phyloP scores from a whole-genome alignment of 2,329 filamentous ascomycete genomes.

The Stachybotrys chartarum region DNA sequence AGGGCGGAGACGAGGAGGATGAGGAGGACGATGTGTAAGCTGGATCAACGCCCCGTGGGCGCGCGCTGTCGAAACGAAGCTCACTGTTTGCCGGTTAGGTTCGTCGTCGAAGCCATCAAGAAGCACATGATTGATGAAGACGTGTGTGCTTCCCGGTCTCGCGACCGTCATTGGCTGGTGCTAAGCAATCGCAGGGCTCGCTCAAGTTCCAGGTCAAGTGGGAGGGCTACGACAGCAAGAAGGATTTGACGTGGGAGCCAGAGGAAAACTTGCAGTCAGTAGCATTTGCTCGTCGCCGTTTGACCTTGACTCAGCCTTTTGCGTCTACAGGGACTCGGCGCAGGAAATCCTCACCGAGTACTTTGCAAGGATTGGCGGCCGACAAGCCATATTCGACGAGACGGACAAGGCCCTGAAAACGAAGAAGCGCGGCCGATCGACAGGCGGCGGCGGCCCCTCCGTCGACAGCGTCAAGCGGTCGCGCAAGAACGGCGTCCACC shows the following conservation, averaged over 20 bases:
- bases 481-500: slow-evolving; percentile 42
- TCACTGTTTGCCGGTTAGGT: slow-evolving; percentile 38
- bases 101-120: slow-evolving; percentile 67
- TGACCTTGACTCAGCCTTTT: neutral
- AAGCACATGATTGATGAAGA: slow-evolving; percentile 54
- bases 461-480: slow-evolving; percentile 35
- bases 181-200: slow-evolving; percentile 30
- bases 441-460: slow-evolving; percentile 29
- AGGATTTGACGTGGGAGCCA: slow-evolving; percentile 73
- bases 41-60: slow-evolving; percentile 14
- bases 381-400: slow-evolving; percentile 44
- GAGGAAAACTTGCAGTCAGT: slow-evolving; percentile 51
- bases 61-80: neutral
- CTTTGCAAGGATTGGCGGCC: slow-evolving; percentile 55
- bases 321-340: slow-evolving; percentile 42
- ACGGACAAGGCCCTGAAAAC: slow-evolving; percentile 41
- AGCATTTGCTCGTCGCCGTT: neutral
- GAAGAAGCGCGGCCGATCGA: slow-evolving; percentile 52
- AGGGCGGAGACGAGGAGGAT: slow-evolving; percentile 26
- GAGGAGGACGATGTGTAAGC: slow-evolving; percentile 37
- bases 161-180: neutral
- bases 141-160: slow-evolving; percentile 25
- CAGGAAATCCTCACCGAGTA: slow-evolving; percentile 58
- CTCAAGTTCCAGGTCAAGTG: slow-evolving; percentile 69
- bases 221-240: slow-evolving; percentile 66